These are phyloP conservation scores for Clathrus columnatus DNA, from an alignment of 768 basidiomycete species.

Conservation along the genomic window DNA sequence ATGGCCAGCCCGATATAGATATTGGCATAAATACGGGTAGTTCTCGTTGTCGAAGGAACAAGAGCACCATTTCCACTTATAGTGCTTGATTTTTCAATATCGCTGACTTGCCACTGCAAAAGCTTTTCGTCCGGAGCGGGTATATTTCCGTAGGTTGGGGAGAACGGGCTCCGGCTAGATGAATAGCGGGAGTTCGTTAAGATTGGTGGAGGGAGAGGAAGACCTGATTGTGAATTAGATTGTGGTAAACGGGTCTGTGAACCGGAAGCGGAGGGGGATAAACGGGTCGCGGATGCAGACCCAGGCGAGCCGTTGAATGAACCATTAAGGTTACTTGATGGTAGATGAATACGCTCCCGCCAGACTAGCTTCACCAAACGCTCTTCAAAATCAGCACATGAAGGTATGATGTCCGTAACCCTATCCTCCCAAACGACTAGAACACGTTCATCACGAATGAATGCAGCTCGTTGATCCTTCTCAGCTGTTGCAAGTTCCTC, in stretches of 20 bases:
- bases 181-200: constrained; percentile 9
- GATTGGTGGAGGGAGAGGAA: constrained; percentile 19
- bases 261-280: neutral
- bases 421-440: constrained; percentile 81
- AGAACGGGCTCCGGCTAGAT: neutral
- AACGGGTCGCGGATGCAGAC: neutral
- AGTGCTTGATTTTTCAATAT: constrained; percentile 1
- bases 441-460: constrained; percentile 78
- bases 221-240: neutral
- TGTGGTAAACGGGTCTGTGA: neutral
- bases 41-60: constrained; percentile 15
- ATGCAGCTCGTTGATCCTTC: constrained; percentile 54
- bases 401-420: constrained; percentile 63
- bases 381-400: constrained; percentile 44
- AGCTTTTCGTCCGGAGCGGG: neutral
- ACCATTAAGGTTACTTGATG: neutral
- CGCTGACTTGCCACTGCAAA: neutral
- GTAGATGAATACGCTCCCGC: constrained; percentile 26
- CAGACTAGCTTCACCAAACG: constrained; percentile 50
- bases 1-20: constrained; percentile 29
- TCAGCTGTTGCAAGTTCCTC: constrained; percentile 55
- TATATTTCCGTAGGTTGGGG: neutral
- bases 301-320: neutral
- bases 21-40: constrained; percentile 28
- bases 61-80: constrained; percentile 23